Conservation (phyloP, 2,329 filamentous ascomycete species). For the Cordyceps fumosorosea region DNA sequence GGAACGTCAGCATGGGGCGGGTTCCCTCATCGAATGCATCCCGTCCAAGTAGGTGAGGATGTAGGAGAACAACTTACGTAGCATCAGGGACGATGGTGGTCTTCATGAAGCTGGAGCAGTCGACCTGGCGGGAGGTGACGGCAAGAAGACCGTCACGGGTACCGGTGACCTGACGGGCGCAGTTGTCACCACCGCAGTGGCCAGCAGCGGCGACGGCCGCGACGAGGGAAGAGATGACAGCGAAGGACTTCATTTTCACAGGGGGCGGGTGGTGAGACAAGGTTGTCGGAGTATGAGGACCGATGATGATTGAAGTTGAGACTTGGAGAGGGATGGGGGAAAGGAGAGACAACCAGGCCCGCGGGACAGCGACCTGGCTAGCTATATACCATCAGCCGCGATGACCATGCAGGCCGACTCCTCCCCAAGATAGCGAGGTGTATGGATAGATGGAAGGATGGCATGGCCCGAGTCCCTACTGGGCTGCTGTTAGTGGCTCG, state of each 20-base stretch:
- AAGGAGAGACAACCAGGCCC: neutral
- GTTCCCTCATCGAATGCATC: neutral
- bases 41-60: neutral
- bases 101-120: constrained; percentile 35
- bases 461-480: constrained; percentile 4
- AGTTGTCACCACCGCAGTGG: constrained; percentile 38
- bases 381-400: constrained; percentile 10
- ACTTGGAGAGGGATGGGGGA: constrained; percentile 5
- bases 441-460: neutral
- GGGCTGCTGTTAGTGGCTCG: constrained; percentile 1
- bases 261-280: constrained; percentile 13
- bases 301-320: constrained; percentile 7
- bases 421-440: neutral
- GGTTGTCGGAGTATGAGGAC: constrained; percentile 2
- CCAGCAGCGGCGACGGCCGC: constrained; percentile 30
- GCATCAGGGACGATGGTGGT: constrained; percentile 34
- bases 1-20: neutral
- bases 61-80: constrained; percentile 25
- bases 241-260: constrained; percentile 33
- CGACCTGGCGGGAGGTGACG: constrained; percentile 29
- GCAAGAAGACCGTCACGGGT: constrained; percentile 31
- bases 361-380: constrained; percentile 4
- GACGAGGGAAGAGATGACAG: constrained; percentile 29
- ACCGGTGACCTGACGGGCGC: constrained; percentile 39
- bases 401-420: constrained; percentile 5